Evolutionary conservation across 805 yeast species (phyloP).

Genomic region (Aciculoconidium aculeatum): DNA sequence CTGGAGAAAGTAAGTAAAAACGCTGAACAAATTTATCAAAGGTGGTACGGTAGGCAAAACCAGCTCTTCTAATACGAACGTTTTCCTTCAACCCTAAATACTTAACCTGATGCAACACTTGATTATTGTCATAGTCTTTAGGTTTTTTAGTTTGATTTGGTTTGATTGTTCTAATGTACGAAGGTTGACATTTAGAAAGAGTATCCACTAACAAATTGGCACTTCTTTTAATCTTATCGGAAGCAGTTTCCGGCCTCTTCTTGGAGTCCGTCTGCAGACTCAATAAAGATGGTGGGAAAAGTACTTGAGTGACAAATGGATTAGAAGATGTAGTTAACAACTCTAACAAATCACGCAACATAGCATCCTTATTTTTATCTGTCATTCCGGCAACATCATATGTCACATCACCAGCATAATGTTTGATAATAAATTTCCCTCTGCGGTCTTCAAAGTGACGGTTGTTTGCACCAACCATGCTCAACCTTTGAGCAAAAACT

Average conservation of each 20-base stretch:
- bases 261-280: slow-evolving; percentile 47
- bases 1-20: slow-evolving; percentile 79
- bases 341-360: slow-evolving; percentile 82
- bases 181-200: slow-evolving; percentile 84
- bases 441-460: slow-evolving; percentile 87
- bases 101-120: slow-evolving; percentile 92
- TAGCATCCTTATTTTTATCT: slow-evolving; percentile 92
- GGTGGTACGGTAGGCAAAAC: slow-evolving; percentile 95
- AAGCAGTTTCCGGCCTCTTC: slow-evolving; percentile 89
- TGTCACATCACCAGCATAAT: slow-evolving; percentile 97
- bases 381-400: slow-evolving; percentile 89
- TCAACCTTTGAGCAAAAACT: slow-evolving; percentile 86
- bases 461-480: slow-evolving; percentile 68
- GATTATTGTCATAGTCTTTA: slow-evolving; percentile 78
- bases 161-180: slow-evolving; percentile 94
- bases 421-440: slow-evolving; percentile 83
- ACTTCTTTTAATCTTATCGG: slow-evolving; percentile 86
- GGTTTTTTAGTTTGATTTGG: slow-evolving; percentile 94
- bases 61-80: slow-evolving; percentile 96
- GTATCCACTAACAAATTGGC: slow-evolving; percentile 91
- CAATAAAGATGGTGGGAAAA: slow-evolving; percentile 36
- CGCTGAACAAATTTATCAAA: slow-evolving; percentile 95
- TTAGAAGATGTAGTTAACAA: slow-evolving; percentile 68
- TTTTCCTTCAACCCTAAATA: slow-evolving; percentile 95
- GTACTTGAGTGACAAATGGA: slow-evolving; percentile 53